Conservation (phyloP, 2,329 filamentous ascomycete genomes). For the Blastomyces parvus region DNA sequence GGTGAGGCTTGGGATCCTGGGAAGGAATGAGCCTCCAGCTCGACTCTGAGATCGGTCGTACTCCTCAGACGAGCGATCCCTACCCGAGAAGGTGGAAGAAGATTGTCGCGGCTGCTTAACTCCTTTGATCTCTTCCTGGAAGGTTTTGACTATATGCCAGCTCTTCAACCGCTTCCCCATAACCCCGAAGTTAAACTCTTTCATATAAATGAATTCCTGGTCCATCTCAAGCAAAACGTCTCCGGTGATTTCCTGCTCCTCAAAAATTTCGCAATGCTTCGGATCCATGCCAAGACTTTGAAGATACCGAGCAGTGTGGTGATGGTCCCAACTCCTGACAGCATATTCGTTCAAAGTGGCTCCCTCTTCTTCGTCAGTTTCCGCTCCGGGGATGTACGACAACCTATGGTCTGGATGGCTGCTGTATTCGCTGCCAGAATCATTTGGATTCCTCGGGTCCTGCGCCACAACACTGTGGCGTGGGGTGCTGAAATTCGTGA, state of each 20-base stretch:
- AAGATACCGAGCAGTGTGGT: slow-evolving; percentile 79
- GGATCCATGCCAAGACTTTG: slow-evolving; percentile 77
- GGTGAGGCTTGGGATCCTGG: slow-evolving; percentile 36
- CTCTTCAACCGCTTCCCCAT: slow-evolving; percentile 84
- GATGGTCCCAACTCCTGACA: slow-evolving; percentile 69
- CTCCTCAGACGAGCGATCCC: slow-evolving; percentile 35
- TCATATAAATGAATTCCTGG: slow-evolving; percentile 88
- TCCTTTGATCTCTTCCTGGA: slow-evolving; percentile 76
- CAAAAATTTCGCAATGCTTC: slow-evolving; percentile 85
- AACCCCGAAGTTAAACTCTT: slow-evolving; percentile 85
- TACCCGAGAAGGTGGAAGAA: slow-evolving; percentile 35
- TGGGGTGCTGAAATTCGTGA: slow-evolving; percentile 68
- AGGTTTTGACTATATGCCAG: slow-evolving; percentile 88
- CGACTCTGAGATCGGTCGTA: slow-evolving; percentile 35
- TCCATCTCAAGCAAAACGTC: slow-evolving; percentile 92
- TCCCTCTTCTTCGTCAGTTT: slow-evolving; percentile 84
- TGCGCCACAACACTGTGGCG: slow-evolving; percentile 45
- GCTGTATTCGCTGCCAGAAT: slow-evolving; percentile 87
- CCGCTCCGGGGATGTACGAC: slow-evolving; percentile 78
- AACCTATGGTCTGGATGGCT: slow-evolving; percentile 64
- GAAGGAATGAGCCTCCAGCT: slow-evolving; percentile 32
- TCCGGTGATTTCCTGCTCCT: slow-evolving; percentile 90
- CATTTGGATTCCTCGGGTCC: slow-evolving; percentile 46
- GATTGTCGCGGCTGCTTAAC: slow-evolving; percentile 38
- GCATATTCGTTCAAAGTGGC: slow-evolving; percentile 59